Evolutionary conservation across 2,329 filamentous ascomycete genomes (phyloP).

Genomic region (Scytalidium lignicola): DNA sequence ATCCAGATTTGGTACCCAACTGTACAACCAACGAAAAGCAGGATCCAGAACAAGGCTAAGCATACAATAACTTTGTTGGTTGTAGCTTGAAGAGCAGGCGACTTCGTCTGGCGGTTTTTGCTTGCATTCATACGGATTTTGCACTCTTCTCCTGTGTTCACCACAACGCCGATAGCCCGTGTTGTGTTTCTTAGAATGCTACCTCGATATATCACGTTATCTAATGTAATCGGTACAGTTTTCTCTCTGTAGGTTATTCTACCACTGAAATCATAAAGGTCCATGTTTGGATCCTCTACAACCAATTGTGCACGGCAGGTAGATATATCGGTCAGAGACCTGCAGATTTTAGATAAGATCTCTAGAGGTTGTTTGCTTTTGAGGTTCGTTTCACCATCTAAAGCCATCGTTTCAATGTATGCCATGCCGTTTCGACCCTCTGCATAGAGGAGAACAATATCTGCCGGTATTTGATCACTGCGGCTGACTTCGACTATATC

Average conservation of each 20-base stretch:
- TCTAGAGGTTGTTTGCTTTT: slow-evolving; percentile 68
- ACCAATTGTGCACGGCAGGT: slow-evolving; percentile 57
- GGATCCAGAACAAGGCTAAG: slow-evolving; percentile 73
- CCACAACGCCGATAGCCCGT: slow-evolving; percentile 69
- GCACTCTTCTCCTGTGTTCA: slow-evolving; percentile 90
- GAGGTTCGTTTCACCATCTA: slow-evolving; percentile 78
- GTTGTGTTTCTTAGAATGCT: slow-evolving; percentile 73
- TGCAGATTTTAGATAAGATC: slow-evolving; percentile 57
- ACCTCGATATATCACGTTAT: slow-evolving; percentile 80
- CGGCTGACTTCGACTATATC: slow-evolving; percentile 64
- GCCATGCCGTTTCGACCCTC: slow-evolving; percentile 73
- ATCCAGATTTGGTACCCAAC: slow-evolving; percentile 75
- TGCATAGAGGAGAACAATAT: slow-evolving; percentile 73
- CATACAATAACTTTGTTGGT: slow-evolving; percentile 83
- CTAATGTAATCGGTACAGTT: slow-evolving; percentile 67
- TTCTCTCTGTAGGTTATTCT: slow-evolving; percentile 54
- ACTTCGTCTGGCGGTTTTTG: slow-evolving; percentile 82
- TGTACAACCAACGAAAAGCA: slow-evolving; percentile 70
- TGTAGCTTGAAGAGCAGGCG: slow-evolving; percentile 71
- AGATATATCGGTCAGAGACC: slow-evolving; percentile 49
- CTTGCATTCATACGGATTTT: slow-evolving; percentile 97
- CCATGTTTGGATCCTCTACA: slow-evolving; percentile 71
- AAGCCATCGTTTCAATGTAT: slow-evolving; percentile 79
- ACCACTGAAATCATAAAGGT: slow-evolving; percentile 73
- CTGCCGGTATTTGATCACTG: slow-evolving; percentile 77